phyloP scores from a whole-genome alignment of 768 basidiomycete genomes.

The Cubamyces lactineus region DNA sequence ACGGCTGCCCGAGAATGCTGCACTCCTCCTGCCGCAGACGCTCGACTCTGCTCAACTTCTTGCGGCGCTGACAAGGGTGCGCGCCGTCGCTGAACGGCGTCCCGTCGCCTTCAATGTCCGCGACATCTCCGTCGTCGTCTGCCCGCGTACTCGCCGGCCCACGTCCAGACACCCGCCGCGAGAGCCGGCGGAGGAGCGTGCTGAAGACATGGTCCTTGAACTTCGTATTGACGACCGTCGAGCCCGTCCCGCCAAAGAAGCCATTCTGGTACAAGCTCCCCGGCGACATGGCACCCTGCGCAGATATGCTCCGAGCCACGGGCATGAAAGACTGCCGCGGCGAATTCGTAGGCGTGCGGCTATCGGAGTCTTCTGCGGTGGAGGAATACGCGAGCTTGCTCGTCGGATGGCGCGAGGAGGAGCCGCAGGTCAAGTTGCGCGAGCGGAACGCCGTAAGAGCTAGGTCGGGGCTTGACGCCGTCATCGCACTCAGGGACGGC shows the following conservation, averaged over 20 bases:
- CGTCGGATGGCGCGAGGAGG: slow-evolving; percentile 21
- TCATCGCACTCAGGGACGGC: slow-evolving; percentile 51
- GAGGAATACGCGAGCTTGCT: slow-evolving; percentile 27
- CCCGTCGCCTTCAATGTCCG: slow-evolving; percentile 44
- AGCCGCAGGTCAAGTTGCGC: slow-evolving; percentile 11
- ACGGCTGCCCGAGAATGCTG: slow-evolving; percentile 38
- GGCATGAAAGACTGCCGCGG: slow-evolving; percentile 22
- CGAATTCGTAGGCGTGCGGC: slow-evolving; percentile 35
- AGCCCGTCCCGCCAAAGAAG: slow-evolving; percentile 88
- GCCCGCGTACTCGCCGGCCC: slow-evolving; percentile 16
- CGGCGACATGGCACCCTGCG: slow-evolving; percentile 21
- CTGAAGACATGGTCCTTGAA: slow-evolving; percentile 96
- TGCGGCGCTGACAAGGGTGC: slow-evolving; percentile 40
- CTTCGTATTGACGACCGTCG: slow-evolving; percentile 91
- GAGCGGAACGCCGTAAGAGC: slow-evolving; percentile 33
- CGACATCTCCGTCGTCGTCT: slow-evolving; percentile 43
- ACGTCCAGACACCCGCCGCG: slow-evolving; percentile 47
- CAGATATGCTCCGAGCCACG: slow-evolving; percentile 6
- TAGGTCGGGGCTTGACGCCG: slow-evolving; percentile 75
- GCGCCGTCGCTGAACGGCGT: slow-evolving; percentile 13
- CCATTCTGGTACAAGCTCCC: slow-evolving; percentile 32
- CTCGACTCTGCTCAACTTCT: slow-evolving; percentile 47
- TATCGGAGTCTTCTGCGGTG: slow-evolving; percentile 28
- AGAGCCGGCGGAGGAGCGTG: slow-evolving; percentile 78
- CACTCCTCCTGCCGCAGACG: slow-evolving; percentile 45